Evolutionary conservation across 257 asterid genomes (phyloP), one percentile per base, ranked within the genome.

Genomic region (Anisodus acutangulus): DNA sequence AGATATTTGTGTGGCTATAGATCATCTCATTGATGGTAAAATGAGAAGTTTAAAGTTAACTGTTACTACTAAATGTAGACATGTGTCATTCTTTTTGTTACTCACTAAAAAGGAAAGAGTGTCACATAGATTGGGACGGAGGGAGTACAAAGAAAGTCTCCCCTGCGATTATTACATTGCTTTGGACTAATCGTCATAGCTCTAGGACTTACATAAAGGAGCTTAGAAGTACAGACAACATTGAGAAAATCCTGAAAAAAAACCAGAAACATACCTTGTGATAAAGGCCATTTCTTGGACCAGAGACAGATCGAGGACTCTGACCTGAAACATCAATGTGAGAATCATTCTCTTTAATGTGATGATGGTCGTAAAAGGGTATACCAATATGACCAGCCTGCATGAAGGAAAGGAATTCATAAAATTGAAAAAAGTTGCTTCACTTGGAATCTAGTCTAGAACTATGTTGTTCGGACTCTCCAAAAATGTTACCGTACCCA

Each of bases 301-400:
- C 88, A 64, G 90, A 88, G 59, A 86, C 90, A 6, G 90, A 88
- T 80, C 62, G 88, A 47, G 91, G 95, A 85, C 91, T 89, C 71
- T 87, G 88, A 55, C 67, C 85, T 54, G 84, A 58, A 80, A 88
- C 89, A 60, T 87, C 86, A 8, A 83, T 72, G 6, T 86, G 86
- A 62, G 88, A 83, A 68, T 62, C 87, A 80, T 63, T 87, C 53
- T 57, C 63, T 84, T 84, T 85, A 62, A 85, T 82, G 39, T 69
- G 84, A 84, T 59, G 91, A 79, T 87, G 90, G 69, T 81, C 89
- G 15, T 85, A 93, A 83, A 88, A 67, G 58, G 88, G 87, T 55
- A 74, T 80, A 80, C 88, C 91, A 58, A 80, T 67, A 83, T 86
- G 85, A 85, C 71, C 88, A 60, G 89, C 67, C 93, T 92, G 90